Base-by-base conservation (phyloP, 1,284 basidiomycete species). In the Cryptococcus sp. region DNA sequence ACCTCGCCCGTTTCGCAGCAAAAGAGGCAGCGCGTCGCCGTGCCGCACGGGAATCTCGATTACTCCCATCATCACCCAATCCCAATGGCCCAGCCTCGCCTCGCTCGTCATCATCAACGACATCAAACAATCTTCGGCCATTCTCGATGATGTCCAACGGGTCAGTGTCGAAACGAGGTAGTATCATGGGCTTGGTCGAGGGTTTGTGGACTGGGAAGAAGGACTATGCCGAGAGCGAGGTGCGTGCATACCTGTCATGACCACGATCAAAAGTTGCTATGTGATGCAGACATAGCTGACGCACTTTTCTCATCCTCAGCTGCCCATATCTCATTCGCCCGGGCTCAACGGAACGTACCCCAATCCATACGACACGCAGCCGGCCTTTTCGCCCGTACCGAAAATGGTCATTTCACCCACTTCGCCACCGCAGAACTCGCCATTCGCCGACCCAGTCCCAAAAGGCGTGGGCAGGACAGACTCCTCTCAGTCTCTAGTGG, bases 1-100 rank as follows among this genome's bases (percentile, higher is more conserved):
- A 77, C 54, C 70, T 79, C 38, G 72, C 78, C 17, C 66, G 66
- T 41, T 72, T 77, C 50, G 70, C 77, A 20, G 77, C 77, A 1
- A 63, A 69, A 22, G 76, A 79, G 57, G 65, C 66, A 52, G 78
- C 77, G 0, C 63, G 71, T 4, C 63, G 77, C 20, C 65, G 71
- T 49, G 77, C 77, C 1, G 70, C 70, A 1, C 59, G 75, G 27
- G 52, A 67, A 25, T 76, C 73, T 11, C 59, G 66, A n/a, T 45
- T 64, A 39, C 22, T 72, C 1, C 63, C 66, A n/a, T 19, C 67
- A 2, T 61, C 67, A 0, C 59, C 63, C n/a, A 47, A 38, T 25
- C 47, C 60, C n/a, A 38, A 35, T 35, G 30, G 30, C 8, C 42
- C 42, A 45, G 42, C 41, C 22, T 60, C 61, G 5, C 55, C 60